These are phyloP conservation scores for Russula compacta DNA, from an alignment of 768 basidiomycete species.

Conservation along the genomic window DNA sequence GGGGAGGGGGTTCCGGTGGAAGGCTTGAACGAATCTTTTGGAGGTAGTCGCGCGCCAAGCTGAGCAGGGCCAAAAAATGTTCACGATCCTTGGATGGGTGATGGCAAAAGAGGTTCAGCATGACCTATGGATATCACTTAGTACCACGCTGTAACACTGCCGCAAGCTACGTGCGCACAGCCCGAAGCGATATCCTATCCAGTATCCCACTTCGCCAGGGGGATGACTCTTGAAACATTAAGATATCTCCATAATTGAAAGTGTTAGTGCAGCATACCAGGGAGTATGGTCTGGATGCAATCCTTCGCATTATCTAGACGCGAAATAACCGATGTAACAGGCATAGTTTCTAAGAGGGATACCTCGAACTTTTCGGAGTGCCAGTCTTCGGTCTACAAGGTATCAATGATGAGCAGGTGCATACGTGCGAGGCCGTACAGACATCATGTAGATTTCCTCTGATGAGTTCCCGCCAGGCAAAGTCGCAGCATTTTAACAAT, in stretches of 20 bases:
- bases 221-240: constrained; percentile 10
- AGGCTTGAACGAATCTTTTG: constrained; percentile 31
- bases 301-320: constrained; percentile 49
- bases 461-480: constrained; percentile 75
- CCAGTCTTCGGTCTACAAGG: constrained; percentile 71
- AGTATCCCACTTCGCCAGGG: constrained; percentile 12
- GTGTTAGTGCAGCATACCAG: neutral
- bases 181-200: constrained; percentile 17
- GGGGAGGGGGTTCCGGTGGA: constrained; percentile 29
- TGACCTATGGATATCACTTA: constrained; percentile 28
- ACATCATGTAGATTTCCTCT: constrained; percentile 73
- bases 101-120: constrained; percentile 43
- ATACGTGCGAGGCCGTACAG: constrained; percentile 15
- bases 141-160: neutral
- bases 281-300: constrained; percentile 40
- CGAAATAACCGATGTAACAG: constrained; percentile 42
- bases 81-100: constrained; percentile 32
- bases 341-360: constrained; percentile 55
- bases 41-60: constrained; percentile 35
- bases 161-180: constrained; percentile 3
- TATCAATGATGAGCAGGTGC: constrained; percentile 15
- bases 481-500: constrained; percentile 70
- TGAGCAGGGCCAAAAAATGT: constrained; percentile 33
- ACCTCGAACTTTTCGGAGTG: constrained; percentile 85
- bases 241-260: neutral